Percentiles rank a stretch among this genome's conserved stretches.
Evolutionary conservation across 2,329 filamentous ascomycete genomes (phyloP).

Genomic region (Pseudogymnoascus verrucosus): DNA sequence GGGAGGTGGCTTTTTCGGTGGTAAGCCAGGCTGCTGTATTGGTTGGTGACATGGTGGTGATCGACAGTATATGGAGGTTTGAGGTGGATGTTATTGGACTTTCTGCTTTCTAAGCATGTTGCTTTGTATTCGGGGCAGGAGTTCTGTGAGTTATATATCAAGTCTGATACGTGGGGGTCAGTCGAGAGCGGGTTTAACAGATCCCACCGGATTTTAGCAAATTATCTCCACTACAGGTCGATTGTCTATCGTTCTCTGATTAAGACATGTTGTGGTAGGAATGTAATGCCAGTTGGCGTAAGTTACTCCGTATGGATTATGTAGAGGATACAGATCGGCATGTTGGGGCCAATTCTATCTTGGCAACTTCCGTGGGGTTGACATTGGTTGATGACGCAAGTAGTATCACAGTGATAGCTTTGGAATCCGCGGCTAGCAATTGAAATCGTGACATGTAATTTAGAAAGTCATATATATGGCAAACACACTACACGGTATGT

Average conservation of each 20-base stretch:
- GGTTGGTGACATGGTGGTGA: background rate
- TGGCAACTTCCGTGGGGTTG: background rate
- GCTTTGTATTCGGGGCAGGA: background rate
- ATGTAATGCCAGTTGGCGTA: background rate
- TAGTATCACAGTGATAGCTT: background rate
- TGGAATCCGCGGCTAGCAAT: background rate
- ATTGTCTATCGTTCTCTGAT: background rate
- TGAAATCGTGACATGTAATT: background rate
- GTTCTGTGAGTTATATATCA: background rate
- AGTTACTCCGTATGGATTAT: background rate
- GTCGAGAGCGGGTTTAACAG: background rate
- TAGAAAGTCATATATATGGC: background rate
- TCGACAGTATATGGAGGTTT: background rate
- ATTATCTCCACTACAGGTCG: background rate
- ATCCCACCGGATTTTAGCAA: background rate
- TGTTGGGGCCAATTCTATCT: background rate
- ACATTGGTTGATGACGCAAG: background rate
- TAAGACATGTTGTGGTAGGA: background rate
- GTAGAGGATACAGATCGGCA: background rate
- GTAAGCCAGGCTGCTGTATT: conserved; percentile 21
- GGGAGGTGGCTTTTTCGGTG: conserved; percentile 25
- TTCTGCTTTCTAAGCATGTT: background rate
- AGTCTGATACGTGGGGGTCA: background rate
- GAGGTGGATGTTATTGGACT: background rate
- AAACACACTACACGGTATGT: background rate